Evolutionary conservation across 2,329 filamentous ascomycete genomes (phyloP).

Genomic region (Paraphoma chrysanthemicola): DNA sequence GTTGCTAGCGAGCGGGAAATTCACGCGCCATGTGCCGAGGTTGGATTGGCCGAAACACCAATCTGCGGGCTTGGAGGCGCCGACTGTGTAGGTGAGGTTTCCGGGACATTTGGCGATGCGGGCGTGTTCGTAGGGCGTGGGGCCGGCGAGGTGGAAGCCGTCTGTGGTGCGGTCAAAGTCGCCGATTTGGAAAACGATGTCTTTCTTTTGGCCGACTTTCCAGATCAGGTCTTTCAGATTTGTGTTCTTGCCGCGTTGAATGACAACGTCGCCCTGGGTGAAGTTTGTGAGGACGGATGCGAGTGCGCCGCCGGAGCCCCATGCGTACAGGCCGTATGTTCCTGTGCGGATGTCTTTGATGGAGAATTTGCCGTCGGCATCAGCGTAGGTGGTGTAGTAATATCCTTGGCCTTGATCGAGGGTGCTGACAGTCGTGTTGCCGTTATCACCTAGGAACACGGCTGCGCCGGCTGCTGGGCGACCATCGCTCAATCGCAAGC

Average conservation of each 20-base stretch:
- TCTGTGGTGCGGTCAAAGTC: conserved; percentile 56
- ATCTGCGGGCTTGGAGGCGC: conserved; percentile 43
- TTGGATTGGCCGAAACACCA: conserved; percentile 60
- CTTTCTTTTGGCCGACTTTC: conserved; percentile 46
- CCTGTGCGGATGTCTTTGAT: conserved; percentile 55
- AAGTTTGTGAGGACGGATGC: conserved; percentile 56
- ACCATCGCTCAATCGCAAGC: conserved; percentile 56
- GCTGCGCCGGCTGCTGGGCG: conserved; percentile 57
- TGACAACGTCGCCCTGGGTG: conserved; percentile 50
- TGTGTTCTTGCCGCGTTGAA: conserved; percentile 44
- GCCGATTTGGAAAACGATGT: conserved; percentile 58
- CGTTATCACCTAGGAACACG: conserved; percentile 60
- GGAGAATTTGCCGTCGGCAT: conserved; percentile 51
- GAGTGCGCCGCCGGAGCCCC: conserved; percentile 56
- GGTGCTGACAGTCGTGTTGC: conserved; percentile 52
- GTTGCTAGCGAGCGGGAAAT: conserved; percentile 38
- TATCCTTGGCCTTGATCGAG: conserved; percentile 58
- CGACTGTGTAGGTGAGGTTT: conserved; percentile 55
- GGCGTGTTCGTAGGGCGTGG: conserved; percentile 54
- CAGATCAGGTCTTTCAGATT: conserved; percentile 52
- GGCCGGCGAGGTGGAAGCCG: conserved; percentile 53
- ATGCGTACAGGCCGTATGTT: conserved; percentile 58
- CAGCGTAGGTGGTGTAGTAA: conserved; percentile 59
- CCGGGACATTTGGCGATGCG: conserved; percentile 54
- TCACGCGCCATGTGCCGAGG: conserved; percentile 41